Percentiles rank a stretch among this genome's conserved stretches.
phyloP scores from a whole-genome alignment of 148 eudicot genomes.

The Silene uniflora region DNA sequence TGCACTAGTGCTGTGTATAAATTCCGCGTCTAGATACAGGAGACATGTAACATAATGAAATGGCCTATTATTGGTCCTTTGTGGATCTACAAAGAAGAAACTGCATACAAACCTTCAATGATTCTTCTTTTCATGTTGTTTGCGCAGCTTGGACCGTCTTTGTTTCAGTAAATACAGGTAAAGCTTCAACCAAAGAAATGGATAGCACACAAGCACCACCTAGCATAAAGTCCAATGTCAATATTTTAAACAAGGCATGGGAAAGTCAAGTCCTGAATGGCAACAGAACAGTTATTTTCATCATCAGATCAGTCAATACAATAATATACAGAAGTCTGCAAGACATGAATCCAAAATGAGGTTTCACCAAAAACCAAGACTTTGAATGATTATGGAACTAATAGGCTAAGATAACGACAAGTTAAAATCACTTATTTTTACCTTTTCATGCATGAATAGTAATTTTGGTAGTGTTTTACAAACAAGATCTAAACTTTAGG shows the following conservation, averaged over 20 bases:
- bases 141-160: slow-evolving; percentile 59
- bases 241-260: neutral
- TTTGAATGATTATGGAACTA: too few species aligned
- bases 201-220: slow-evolving; percentile 73
- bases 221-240: slow-evolving; percentile 21
- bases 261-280: neutral
- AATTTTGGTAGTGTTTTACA: too few species aligned
- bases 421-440: too few species aligned
- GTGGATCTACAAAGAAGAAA: neutral
- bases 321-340: neutral
- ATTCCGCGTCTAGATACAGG: neutral
- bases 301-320: neutral
- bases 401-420: too few species aligned
- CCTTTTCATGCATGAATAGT: too few species aligned
- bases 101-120: slow-evolving; percentile 24
- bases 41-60: slow-evolving; percentile 1
- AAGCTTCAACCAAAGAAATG: slow-evolving; percentile 67
- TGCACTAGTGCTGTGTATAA: neutral
- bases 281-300: too few species aligned
- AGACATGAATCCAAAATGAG: neutral
- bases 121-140: slow-evolving; percentile 47
- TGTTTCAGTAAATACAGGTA: slow-evolving; percentile 80
- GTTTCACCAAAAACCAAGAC: too few species aligned
- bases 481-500: too few species aligned
- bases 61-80: neutral